A percentile compares a stretch with the other conserved stretches of the same genome.
phyloP scores from a whole-genome alignment of 176 grass and related monocot species.

The Carex myosuroides region DNA sequence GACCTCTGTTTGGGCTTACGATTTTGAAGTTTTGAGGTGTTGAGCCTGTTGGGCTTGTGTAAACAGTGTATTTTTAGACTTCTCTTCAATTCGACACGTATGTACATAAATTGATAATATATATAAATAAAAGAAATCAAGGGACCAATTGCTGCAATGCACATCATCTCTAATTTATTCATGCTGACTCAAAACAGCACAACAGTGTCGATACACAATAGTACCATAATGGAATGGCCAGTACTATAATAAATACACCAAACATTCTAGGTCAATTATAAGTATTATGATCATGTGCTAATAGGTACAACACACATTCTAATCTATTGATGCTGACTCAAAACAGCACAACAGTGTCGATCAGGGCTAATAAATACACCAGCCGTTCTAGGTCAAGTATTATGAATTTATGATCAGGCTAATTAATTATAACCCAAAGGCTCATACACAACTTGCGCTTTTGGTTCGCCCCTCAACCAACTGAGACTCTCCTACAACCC shows the following conservation, averaged over 20 bases:
- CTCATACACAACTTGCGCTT: not conserved
- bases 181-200: not conserved
- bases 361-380: not conserved
- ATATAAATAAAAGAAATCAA: not conserved
- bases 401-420: too few species aligned
- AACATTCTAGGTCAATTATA: too few species aligned
- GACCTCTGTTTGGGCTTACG: too few species aligned
- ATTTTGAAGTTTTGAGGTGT: too few species aligned
- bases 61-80: too few species aligned
- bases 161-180: not conserved
- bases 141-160: not conserved
- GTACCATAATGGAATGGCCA: too few species aligned
- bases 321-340: not conserved
- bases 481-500: not conserved
- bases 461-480: not conserved
- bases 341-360: too few species aligned
- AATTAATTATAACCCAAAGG: not conserved
- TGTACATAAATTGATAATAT: not conserved
- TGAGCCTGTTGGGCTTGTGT: too few species aligned
- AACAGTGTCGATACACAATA: too few species aligned
- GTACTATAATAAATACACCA: too few species aligned
- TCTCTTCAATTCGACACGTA: not conserved
- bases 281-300: too few species aligned
- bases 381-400: not conserved
- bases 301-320: too few species aligned